A percentile compares a stretch with the other conserved stretches of the same genome.
These are phyloP conservation scores for Debaryomyces prosopidis DNA, from an alignment of 805 yeast species.

Conservation along the genomic window DNA sequence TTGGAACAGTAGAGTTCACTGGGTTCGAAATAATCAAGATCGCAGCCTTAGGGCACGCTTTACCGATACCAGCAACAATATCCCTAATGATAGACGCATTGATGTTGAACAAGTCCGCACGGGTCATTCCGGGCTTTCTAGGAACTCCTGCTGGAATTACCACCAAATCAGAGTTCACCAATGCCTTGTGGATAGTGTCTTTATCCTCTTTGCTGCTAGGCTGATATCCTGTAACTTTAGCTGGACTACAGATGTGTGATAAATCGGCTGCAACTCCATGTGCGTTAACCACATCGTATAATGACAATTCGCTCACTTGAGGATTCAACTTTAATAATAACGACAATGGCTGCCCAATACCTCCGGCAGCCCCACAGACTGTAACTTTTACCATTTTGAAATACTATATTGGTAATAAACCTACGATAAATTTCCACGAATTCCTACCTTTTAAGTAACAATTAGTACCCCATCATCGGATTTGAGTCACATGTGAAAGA, in stretches of 20 bases:
- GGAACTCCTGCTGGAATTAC: constrained; percentile 51
- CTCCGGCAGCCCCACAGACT: constrained; percentile 52
- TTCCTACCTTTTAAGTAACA: too few relatives aligned
- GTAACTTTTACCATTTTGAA: constrained; percentile 43
- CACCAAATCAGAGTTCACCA: constrained; percentile 40
- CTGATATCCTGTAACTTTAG: constrained; percentile 41
- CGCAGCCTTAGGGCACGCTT: constrained; percentile 42
- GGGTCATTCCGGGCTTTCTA: constrained; percentile 50
- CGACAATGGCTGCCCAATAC: constrained; percentile 49
- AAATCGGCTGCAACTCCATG: constrained; percentile 49
- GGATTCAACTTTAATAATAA: constrained; percentile 42
- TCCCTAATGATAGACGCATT: constrained; percentile 47
- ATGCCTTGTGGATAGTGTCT: constrained; percentile 35
- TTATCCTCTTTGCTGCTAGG: constrained; percentile 40
- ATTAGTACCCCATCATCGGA: background rate
- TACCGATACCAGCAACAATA: constrained; percentile 40
- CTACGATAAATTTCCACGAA: too few relatives aligned
- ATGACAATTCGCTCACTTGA: constrained; percentile 37
- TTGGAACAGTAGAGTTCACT: constrained; percentile 47
- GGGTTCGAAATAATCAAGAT: constrained; percentile 48
- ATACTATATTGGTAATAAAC: too few relatives aligned
- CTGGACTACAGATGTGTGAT: constrained; percentile 42
- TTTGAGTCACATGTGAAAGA: background rate
- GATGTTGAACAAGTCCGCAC: constrained; percentile 48
- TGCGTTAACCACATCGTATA: constrained; percentile 46